Percentiles rank a stretch among this genome's conserved stretches.
Conservation (phyloP, 257 asterid genomes). For the Salvia splendens region DNA sequence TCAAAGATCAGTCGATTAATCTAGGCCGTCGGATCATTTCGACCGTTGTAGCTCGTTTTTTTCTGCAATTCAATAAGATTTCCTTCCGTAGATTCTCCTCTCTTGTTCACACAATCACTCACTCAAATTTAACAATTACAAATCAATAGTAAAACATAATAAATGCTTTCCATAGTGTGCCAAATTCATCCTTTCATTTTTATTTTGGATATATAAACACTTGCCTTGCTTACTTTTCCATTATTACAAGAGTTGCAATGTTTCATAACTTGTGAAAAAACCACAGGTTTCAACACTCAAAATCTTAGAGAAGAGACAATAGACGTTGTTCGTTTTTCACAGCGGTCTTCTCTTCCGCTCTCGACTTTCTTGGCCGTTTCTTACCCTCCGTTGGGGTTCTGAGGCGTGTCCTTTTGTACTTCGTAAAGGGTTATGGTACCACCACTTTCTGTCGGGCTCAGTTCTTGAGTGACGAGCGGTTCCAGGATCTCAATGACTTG, state of each 20-base stretch:
- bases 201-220: not conserved
- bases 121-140: too few relatives aligned
- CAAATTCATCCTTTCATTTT: not conserved
- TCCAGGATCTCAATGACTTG: slow-evolving; percentile 84
- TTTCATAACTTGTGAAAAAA: slow-evolving; percentile 17
- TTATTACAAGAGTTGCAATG: not conserved
- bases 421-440: slow-evolving; percentile 72
- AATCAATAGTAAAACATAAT: too few relatives aligned
- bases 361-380: slow-evolving; percentile 31
- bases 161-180: not conserved
- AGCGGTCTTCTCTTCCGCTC: slow-evolving; percentile 37
- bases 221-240: not conserved
- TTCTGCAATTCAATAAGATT: too few relatives aligned
- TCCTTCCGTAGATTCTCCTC: too few relatives aligned
- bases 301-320: slow-evolving; percentile 24
- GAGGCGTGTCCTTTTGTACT: slow-evolving; percentile 41
- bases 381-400: slow-evolving; percentile 8
- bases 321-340: slow-evolving; percentile 21
- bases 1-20: too few relatives aligned
- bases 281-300: slow-evolving; percentile 18
- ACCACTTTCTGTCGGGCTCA: slow-evolving; percentile 41
- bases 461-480: slow-evolving; percentile 58
- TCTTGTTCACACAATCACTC: too few relatives aligned
- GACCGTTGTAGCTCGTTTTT: too few relatives aligned
- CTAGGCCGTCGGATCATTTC: too few relatives aligned